Percentiles rank a stretch among this genome's conserved stretches.
These are phyloP conservation scores for Penicillium silybi DNA, from an alignment of 495 filamentous ascomycete species.

Conservation along the genomic window DNA sequence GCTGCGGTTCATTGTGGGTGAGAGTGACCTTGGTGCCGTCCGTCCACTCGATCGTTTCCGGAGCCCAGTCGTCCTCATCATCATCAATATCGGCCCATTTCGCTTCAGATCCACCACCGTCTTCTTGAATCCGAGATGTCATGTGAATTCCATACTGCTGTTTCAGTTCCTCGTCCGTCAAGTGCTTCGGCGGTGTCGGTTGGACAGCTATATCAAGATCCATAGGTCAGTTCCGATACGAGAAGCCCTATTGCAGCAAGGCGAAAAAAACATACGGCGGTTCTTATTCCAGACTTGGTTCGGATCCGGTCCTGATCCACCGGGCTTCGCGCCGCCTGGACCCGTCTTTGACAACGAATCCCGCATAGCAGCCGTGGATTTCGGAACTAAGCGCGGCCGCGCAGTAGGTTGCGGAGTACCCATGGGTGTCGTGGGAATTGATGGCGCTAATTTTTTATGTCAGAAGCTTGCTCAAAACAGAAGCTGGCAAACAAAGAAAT, in stretches of 20 bases:
- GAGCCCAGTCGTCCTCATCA: slow-evolving; percentile 97
- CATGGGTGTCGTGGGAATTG: slow-evolving; percentile 37
- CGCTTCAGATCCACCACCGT: slow-evolving; percentile 75
- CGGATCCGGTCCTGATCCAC: slow-evolving; percentile 58
- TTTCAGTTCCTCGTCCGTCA: slow-evolving; percentile 96
- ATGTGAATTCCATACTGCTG: slow-evolving; percentile 95
- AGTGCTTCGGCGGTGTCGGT: slow-evolving; percentile 79
- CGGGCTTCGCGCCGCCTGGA: slow-evolving; percentile 41
- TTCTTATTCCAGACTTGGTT: slow-evolving; percentile 97
- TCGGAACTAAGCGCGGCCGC: slow-evolving; percentile 63
- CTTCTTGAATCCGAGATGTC: slow-evolving; percentile 82
- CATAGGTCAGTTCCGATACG: slow-evolving; percentile 20
- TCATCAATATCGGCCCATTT: slow-evolving; percentile 99
- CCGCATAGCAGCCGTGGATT: slow-evolving; percentile 54
- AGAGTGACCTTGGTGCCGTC: slow-evolving; percentile 92
- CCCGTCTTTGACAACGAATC: slow-evolving; percentile 48
- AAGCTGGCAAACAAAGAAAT: slow-evolving; percentile 8
- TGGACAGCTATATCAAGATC: slow-evolving; percentile 56
- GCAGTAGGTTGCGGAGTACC: slow-evolving; percentile 42
- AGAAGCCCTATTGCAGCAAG: background rate
- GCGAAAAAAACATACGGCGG: slow-evolving; percentile 67
- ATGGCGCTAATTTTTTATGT: slow-evolving; percentile 31
- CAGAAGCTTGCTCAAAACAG: slow-evolving; percentile 11
- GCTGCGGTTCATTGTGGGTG: slow-evolving; percentile 44
- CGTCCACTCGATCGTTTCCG: slow-evolving; percentile 93